A percentile compares a stretch with the other conserved stretches of the same genome.
phyloP scores from a whole-genome alignment of 2,329 filamentous ascomycete species.

The Scopulariopsis brevicaulis region DNA sequence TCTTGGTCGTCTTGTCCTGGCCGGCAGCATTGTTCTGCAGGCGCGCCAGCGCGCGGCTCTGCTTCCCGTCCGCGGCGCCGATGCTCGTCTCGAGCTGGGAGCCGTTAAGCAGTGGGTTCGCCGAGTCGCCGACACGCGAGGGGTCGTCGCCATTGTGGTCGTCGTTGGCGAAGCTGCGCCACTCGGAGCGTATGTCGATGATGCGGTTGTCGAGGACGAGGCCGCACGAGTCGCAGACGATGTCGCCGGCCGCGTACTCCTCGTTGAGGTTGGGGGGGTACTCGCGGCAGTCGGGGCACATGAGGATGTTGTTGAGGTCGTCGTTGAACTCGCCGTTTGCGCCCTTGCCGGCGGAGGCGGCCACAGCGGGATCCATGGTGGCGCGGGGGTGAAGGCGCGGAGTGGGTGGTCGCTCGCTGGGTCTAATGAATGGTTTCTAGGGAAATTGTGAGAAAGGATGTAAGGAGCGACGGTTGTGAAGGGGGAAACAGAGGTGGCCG shows the following conservation, averaged over 20 bases:
- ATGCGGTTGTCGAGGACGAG: slow-evolving; percentile 83
- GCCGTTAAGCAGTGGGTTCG: slow-evolving; percentile 81
- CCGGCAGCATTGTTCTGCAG: slow-evolving; percentile 77
- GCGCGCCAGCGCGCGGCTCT: slow-evolving; percentile 64
- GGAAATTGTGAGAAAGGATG: neutral
- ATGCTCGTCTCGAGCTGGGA: slow-evolving; percentile 84
- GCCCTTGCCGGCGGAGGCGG: slow-evolving; percentile 16
- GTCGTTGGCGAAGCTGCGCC: slow-evolving; percentile 98
- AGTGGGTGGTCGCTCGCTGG: neutral
- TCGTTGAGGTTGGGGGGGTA: slow-evolving; percentile 86
- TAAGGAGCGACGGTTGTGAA: neutral
- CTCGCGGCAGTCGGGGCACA: slow-evolving; percentile 86
- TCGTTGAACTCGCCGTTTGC: slow-evolving; percentile 48
- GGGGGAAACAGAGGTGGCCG: neutral
- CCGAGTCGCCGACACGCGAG: slow-evolving; percentile 91
- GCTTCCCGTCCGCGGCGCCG: slow-evolving; percentile 65
- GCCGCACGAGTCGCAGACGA: slow-evolving; percentile 86
- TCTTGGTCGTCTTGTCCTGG: slow-evolving; percentile 74
- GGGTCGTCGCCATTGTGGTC: slow-evolving; percentile 95
- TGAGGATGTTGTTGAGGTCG: slow-evolving; percentile 75
- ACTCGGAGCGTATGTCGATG: slow-evolving; percentile 93
- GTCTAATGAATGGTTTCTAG: neutral
- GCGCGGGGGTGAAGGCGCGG: neutral
- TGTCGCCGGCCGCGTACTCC: slow-evolving; percentile 84
- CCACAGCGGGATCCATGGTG: slow-evolving; percentile 5